Evolutionary conservation across 2,329 filamentous ascomycete species (phyloP).

Genomic region (Cytospora piceicola): DNA sequence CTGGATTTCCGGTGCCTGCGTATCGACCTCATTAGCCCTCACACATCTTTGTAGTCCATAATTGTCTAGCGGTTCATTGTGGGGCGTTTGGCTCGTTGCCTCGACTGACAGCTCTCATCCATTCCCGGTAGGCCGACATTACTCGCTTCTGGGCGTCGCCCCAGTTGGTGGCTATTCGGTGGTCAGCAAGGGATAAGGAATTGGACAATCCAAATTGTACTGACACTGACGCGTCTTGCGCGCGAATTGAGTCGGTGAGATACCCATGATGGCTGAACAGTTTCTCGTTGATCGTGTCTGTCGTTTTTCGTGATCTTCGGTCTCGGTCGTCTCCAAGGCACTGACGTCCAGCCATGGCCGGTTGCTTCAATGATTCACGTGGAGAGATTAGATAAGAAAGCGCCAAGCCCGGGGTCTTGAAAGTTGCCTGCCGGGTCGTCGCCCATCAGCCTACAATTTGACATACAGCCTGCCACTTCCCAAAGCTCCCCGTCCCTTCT

Average conservation of each 20-base stretch:
- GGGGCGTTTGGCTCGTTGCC: conserved; percentile 13
- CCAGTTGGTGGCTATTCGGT: conserved; percentile 78
- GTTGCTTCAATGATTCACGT: conserved; percentile 16
- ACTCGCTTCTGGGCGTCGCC: conserved; percentile 85
- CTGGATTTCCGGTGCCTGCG: conserved; percentile 92
- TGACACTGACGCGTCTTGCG: conserved; percentile 77
- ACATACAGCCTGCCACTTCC: neutral
- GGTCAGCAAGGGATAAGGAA: conserved; percentile 42
- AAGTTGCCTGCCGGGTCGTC: conserved; percentile 14
- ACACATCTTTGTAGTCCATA: neutral
- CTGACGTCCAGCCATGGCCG: conserved; percentile 26
- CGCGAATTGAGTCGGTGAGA: conserved; percentile 91
- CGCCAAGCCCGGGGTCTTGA: neutral
- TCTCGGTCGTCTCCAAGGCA: conserved; percentile 29
- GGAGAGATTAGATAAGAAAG: conserved; percentile 18
- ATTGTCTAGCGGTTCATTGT: neutral
- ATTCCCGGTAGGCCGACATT: conserved; percentile 87
- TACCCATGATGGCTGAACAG: conserved; percentile 69
- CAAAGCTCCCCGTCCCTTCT: neutral
- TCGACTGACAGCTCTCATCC: conserved; percentile 87
- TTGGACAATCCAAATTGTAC: conserved; percentile 39
- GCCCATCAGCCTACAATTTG: conserved; percentile 16
- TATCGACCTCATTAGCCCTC: conserved; percentile 21
- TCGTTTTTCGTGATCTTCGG: conserved; percentile 39
- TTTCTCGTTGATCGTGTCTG: conserved; percentile 39